phyloP scores from a whole-genome alignment of 1,139 yeast species.

The Debaryomycetaceae sp. region DNA sequence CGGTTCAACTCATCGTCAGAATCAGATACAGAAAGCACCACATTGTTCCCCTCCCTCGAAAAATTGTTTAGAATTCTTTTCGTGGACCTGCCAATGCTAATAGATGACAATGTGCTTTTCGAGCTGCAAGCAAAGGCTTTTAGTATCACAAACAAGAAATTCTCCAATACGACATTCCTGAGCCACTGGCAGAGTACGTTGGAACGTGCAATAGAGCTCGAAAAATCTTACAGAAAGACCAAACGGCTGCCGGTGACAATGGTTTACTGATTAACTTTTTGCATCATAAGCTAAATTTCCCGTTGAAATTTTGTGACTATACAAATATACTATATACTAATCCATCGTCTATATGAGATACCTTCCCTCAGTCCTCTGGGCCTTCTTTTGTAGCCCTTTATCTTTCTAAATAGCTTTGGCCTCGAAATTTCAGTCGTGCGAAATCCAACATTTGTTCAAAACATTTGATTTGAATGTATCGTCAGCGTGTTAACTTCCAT shows the following conservation, averaged over 20 bases:
- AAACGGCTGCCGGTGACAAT: constrained; percentile 36
- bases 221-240: constrained; percentile 34
- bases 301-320: no score
- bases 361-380: no score
- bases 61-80: constrained; percentile 37
- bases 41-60: constrained; percentile 39
- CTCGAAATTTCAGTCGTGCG: constrained; percentile 5
- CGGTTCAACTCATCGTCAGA: constrained; percentile 9
- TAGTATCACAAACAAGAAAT: constrained; percentile 52
- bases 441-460: constrained; percentile 1
- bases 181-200: constrained; percentile 54
- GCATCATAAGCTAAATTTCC: no score
- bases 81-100: constrained; percentile 35
- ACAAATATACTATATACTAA: no score
- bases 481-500: constrained; percentile 22
- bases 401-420: no score
- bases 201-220: constrained; percentile 34
- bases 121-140: constrained; percentile 52
- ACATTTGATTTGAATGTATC: constrained; percentile 9
- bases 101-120: constrained; percentile 30
- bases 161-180: constrained; percentile 66
- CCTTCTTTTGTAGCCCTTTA: no score
- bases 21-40: constrained; percentile 8
- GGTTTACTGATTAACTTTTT: constrained; percentile 40
- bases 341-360: no score